Percentiles rank a stretch among this genome's conserved stretches.
Evolutionary conservation across 441 rosid genomes (phyloP).

Genomic region (Rhodomyrtus psidioides): DNA sequence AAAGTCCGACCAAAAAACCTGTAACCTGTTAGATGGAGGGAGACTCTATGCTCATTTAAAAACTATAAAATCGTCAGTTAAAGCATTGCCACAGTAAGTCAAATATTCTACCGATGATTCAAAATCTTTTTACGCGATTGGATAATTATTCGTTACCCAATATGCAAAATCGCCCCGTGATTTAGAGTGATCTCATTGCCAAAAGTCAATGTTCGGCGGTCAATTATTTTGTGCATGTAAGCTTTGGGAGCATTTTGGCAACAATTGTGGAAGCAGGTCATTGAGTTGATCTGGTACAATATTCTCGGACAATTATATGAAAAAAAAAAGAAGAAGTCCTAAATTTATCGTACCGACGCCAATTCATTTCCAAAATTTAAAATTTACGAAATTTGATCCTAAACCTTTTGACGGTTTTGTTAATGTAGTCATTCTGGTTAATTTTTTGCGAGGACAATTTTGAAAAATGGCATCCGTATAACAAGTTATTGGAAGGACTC

Average conservation of each 20-base stretch:
- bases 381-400: neutral
- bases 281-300: neutral
- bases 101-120: neutral
- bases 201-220: neutral
- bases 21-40: neutral
- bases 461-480: accelerated
- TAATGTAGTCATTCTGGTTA: accelerated
- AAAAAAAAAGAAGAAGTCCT: neutral
- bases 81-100: neutral
- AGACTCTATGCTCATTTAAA: neutral
- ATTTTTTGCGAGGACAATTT: neutral
- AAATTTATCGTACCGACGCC: accelerated
- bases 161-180: neutral
- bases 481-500: neutral
- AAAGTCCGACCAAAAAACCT: neutral
- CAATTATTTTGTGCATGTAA: neutral
- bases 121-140: neutral
- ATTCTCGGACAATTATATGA: too few relatives aligned
- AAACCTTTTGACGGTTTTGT: neutral
- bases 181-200: neutral
- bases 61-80: neutral
- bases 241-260: neutral
- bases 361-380: neutral
- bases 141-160: neutral
- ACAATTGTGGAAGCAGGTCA: neutral